phyloP scores from a whole-genome alignment of 2,329 filamentous ascomycete genomes.

The Colletotrichum sp. region DNA sequence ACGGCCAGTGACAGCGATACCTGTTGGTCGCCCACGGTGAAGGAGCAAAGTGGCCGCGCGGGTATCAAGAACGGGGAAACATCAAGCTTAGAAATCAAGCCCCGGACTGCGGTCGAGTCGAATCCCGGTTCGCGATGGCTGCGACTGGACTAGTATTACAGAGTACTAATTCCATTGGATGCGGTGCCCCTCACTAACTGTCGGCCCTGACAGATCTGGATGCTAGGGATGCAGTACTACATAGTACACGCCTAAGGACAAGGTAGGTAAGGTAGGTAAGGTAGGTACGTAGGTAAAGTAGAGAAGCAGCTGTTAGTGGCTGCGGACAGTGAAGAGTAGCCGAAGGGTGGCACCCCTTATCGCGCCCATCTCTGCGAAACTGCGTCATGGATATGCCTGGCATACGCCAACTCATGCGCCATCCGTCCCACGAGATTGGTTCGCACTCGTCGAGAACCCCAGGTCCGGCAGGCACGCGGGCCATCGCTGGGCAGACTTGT shows the following conservation, averaged over 20 bases:
- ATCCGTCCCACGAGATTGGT: conserved; percentile 16
- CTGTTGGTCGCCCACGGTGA: not conserved
- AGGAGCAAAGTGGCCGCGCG: conserved; percentile 4
- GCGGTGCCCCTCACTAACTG: not conserved
- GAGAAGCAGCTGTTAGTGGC: not conserved
- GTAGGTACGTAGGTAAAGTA: not conserved
- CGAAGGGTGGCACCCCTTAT: conserved; percentile 3
- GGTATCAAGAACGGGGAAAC: not conserved
- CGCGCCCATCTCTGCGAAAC: conserved; percentile 5
- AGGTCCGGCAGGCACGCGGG: conserved; percentile 15
- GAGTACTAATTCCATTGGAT: not conserved
- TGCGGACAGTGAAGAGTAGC: not conserved
- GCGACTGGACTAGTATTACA: not conserved
- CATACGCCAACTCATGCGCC: conserved; percentile 8
- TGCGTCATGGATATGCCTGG: conserved; percentile 20
- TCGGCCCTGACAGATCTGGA: conserved; percentile 5
- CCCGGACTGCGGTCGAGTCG: not conserved
- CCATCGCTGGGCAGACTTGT: not conserved
- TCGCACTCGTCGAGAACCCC: not conserved
- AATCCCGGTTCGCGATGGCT: not conserved
- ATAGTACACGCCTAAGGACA: not conserved
- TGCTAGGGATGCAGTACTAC: not conserved
- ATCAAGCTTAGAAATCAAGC: conserved; percentile 13
- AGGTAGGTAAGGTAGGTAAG: too few species aligned
- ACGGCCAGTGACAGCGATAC: not conserved